These are phyloP conservation scores for Cryptosporidium parvum DNA, from an alignment of 169 alveolate species.

Conservation along the genomic window DNA sequence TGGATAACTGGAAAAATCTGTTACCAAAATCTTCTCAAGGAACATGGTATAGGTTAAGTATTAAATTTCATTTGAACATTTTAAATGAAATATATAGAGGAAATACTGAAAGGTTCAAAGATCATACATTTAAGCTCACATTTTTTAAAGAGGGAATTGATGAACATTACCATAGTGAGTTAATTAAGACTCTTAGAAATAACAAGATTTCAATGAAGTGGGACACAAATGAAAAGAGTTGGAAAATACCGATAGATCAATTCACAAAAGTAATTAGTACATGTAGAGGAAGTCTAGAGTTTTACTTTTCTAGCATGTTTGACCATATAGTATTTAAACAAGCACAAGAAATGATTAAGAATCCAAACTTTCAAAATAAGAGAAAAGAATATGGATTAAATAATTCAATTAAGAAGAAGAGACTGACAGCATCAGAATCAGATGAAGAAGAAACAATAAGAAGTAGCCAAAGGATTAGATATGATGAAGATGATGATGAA, in stretches of 20 bases:
- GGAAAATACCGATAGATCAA: constrained; percentile 34
- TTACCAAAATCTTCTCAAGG: constrained; percentile 41
- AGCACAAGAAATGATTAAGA: background rate
- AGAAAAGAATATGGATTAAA: background rate
- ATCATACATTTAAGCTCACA: background rate
- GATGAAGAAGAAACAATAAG: background rate
- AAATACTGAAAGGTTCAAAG: background rate
- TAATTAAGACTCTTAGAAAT: constrained; percentile 23
- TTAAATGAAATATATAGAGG: constrained; percentile 3
- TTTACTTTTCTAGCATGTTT: constrained; percentile 7
- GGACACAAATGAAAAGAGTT: constrained; percentile 24
- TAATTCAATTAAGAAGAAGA: background rate
- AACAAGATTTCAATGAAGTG: constrained; percentile 26
- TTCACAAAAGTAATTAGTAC: constrained; percentile 23
- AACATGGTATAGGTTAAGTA: constrained; percentile 35
- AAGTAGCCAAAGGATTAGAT: background rate
- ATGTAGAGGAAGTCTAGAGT: constrained; percentile 26
- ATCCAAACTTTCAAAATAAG: background rate
- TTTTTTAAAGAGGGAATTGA: background rate
- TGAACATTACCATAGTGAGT: constrained; percentile 23
- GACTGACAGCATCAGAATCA: background rate
- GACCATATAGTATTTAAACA: constrained; percentile 12
- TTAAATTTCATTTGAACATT: constrained; percentile 13
- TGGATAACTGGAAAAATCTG: constrained; percentile 33
- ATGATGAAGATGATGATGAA: background rate